phyloP scores from a whole-genome alignment of 345 rosid genomes.

The Eucalyptus fibrosa region DNA sequence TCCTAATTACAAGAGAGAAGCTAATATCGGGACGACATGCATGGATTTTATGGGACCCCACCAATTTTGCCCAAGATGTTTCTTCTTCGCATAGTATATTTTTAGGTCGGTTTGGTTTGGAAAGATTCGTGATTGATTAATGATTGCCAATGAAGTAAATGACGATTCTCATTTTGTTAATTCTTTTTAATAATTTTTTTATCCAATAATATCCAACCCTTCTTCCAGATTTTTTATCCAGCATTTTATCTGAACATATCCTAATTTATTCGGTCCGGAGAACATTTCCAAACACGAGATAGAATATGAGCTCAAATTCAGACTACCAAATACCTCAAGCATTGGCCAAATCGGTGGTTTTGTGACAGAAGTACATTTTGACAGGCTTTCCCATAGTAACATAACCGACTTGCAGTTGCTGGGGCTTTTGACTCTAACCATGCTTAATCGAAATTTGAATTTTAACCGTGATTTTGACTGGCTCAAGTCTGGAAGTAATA shows the following conservation, averaged over 20 bases:
- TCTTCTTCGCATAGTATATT: too few relatives aligned
- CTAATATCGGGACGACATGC: too few relatives aligned
- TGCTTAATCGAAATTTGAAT: background rate
- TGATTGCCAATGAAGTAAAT: background rate
- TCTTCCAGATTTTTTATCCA: background rate
- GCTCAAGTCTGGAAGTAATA: background rate
- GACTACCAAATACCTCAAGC: background rate
- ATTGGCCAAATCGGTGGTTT: background rate
- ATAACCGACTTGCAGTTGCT: background rate
- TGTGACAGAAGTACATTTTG: background rate
- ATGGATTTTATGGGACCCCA: too few relatives aligned
- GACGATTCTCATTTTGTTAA: too few relatives aligned
- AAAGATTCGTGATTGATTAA: too few relatives aligned
- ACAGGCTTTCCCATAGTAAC: background rate
- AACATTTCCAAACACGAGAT: too few relatives aligned
- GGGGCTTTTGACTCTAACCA: background rate
- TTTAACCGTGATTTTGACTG: background rate
- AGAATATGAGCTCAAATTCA: too few relatives aligned
- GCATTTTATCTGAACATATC: background rate
- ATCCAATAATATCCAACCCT: too few relatives aligned
- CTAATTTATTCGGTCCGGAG: background rate
- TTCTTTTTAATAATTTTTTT: too few relatives aligned
- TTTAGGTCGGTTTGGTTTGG: too few relatives aligned
- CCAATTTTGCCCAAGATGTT: too few relatives aligned
- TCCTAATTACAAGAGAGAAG: too few relatives aligned